These are phyloP conservation scores for Colletotrichum filicis DNA, from an alignment of 2,329 filamentous ascomycete genomes.

Conservation along the genomic window DNA sequence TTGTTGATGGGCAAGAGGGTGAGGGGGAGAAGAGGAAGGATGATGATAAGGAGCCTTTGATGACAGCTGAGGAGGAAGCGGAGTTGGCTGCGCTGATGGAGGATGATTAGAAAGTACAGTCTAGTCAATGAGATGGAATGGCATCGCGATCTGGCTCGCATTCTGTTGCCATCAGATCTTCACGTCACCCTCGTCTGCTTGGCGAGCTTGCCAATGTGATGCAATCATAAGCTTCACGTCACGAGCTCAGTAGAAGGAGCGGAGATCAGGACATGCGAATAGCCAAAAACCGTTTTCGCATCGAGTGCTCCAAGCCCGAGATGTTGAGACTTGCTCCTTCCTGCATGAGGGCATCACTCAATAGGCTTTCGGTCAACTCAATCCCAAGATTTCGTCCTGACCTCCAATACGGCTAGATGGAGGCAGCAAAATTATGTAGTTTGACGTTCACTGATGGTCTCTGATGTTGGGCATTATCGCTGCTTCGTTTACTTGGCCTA, in stretches of 20 bases:
- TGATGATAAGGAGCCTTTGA: slow-evolving; percentile 59
- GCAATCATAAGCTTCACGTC: too few relatives aligned
- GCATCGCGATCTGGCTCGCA: neutral
- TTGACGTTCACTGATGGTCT: neutral
- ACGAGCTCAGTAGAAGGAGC: too few relatives aligned
- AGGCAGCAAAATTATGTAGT: neutral
- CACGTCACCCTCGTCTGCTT: neutral
- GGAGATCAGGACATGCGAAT: too few relatives aligned
- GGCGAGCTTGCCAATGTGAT: neutral
- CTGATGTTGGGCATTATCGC: neutral
- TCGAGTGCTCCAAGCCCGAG: too few relatives aligned
- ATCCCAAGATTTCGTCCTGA: neutral
- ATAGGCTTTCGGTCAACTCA: neutral
- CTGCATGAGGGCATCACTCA: neutral
- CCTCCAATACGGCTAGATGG: neutral
- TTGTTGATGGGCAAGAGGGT: slow-evolving; percentile 60
- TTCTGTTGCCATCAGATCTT: neutral
- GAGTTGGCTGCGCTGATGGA: slow-evolving; percentile 94
- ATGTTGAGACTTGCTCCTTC: too few relatives aligned
- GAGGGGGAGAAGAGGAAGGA: slow-evolving; percentile 62
- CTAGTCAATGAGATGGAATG: neutral
- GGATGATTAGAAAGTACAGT: slow-evolving; percentile 62
- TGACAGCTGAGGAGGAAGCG: slow-evolving; percentile 92
- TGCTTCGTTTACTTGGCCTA: neutral
- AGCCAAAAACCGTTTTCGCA: too few relatives aligned